Base-by-base conservation (phyloP, 257 asterid species). In the Ophiorrhiza pumila region DNA sequence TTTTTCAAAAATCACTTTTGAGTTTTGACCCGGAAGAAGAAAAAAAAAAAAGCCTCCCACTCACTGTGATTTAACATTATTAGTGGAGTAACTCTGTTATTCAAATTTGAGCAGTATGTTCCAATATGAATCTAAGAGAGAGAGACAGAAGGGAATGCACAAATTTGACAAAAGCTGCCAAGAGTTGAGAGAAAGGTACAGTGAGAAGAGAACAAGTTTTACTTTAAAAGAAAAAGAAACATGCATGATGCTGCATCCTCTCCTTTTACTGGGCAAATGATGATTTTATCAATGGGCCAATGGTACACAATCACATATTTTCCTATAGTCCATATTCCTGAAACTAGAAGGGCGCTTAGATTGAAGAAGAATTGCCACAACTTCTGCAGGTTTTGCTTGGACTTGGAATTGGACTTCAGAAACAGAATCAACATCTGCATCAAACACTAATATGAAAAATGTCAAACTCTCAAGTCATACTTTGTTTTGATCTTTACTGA, bases 321-420 rank as follows among this genome's bases (percentile, higher is more conserved):
- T 46, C 11, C 58, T n/a, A n/a, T n/a, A 18, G 27, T 29, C 4
- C 17, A 20, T 14, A 67, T 18, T 31, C 23, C 14, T 8, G 23
- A 18, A 62, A 20, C 27, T 27, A 62, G 29, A 34, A n/a, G 25
- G 25, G 57, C 1, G 25, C 8, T 50, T 10, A 50, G 22, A 9
- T 25, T 18, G 57, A 50, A 50, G 25, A n/a, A 20, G 2, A 2
- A 8, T 3, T 8, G 20, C 29, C 72, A 49, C 72, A 32, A 10
- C 55, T 4, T 10, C 72, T 68, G 31, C 57, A 45, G 58, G 61
- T 68, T 49, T n/a, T 7, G 61, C n/a, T n/a, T n/a, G n/a, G n/a
- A n/a, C n/a, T 31, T 68, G 61, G 34, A 68, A 14, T 37, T 7
- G 55, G 47, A 68, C 25, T 27, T 47, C 46, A 12, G 22, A 43